Percentiles rank a stretch among this genome's conserved stretches.
Evolutionary conservation across 768 basidiomycete species (phyloP).

Genomic region (Pisolithus marmoratus): DNA sequence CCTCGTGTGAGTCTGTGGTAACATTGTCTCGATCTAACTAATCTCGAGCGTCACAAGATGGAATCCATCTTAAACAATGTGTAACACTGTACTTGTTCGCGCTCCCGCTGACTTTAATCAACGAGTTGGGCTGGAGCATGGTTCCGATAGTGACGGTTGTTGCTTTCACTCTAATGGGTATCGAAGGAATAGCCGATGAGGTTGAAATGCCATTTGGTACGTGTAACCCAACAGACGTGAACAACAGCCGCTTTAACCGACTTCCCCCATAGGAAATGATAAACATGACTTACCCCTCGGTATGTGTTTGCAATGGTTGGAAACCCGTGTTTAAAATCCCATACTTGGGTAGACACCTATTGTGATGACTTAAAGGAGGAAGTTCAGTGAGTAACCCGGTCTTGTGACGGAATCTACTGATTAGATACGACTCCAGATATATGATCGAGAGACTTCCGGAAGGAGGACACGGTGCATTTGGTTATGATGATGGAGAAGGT

Average conservation of each 20-base stretch:
- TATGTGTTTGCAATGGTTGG: slow-evolving; percentile 26
- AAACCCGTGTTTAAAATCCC: background rate
- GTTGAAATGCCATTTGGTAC: slow-evolving; percentile 93
- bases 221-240: slow-evolving; percentile 9
- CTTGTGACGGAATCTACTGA: background rate
- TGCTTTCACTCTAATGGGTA: slow-evolving; percentile 89
- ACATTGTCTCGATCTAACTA: background rate
- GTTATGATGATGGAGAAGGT: slow-evolving; percentile 78
- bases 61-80: slow-evolving; percentile 92
- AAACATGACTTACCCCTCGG: slow-evolving; percentile 70
- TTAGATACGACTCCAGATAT: slow-evolving; percentile 39
- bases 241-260: slow-evolving; percentile 4
- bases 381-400: slow-evolving; percentile 52
- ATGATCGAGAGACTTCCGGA: slow-evolving; percentile 67
- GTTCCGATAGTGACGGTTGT: slow-evolving; percentile 83
- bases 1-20: slow-evolving; percentile 48
- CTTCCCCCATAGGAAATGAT: slow-evolving; percentile 43
- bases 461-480: slow-evolving; percentile 63
- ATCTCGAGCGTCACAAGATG: slow-evolving; percentile 41
- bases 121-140: slow-evolving; percentile 77
- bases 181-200: slow-evolving; percentile 93
- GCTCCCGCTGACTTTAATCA: slow-evolving; percentile 80
- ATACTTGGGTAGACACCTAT: slow-evolving; percentile 57
- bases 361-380: slow-evolving; percentile 85
- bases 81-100: slow-evolving; percentile 91